Conservation (phyloP, 164 flowering plant genomes). For the Vitis labrusca region DNA sequence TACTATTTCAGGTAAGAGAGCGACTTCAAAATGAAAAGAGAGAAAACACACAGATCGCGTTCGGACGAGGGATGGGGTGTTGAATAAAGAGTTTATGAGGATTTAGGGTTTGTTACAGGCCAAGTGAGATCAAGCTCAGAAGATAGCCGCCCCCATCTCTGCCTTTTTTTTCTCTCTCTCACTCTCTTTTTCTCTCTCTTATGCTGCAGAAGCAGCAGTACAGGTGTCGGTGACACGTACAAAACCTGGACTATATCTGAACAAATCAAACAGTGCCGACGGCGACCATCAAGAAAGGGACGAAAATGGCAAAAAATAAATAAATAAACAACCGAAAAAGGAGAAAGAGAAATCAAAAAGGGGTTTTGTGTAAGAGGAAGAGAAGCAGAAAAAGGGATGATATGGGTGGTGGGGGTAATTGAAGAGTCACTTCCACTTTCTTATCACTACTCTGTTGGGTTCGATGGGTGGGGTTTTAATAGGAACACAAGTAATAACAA, state of each 20-base stretch:
- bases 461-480: constrained; percentile 5
- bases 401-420: too few species aligned
- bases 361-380: neutral
- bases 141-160: neutral
- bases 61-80: too few species aligned
- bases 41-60: neutral
- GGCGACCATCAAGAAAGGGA: neutral
- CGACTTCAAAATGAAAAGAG: neutral
- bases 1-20: neutral
- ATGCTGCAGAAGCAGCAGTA: constrained; percentile 21
- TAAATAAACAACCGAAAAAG: neutral
- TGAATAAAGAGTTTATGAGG: neutral
- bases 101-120: constrained; percentile 18
- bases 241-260: constrained; percentile 6
- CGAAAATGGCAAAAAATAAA: constrained; percentile 1
- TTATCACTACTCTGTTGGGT: neutral
- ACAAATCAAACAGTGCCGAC: constrained; percentile 22
- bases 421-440: too few species aligned
- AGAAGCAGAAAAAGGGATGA: too few species aligned
- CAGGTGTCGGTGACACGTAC: constrained; percentile 29
- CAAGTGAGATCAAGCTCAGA: neutral
- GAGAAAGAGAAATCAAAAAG: constrained; percentile 6
- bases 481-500: constrained; percentile 1
- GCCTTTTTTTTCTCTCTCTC: neutral
- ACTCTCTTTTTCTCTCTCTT: constrained; percentile 5